These are phyloP conservation scores for Cryptosporidium viatorum DNA, from an alignment of 169 alveolate genomes.

Conservation along the genomic window DNA sequence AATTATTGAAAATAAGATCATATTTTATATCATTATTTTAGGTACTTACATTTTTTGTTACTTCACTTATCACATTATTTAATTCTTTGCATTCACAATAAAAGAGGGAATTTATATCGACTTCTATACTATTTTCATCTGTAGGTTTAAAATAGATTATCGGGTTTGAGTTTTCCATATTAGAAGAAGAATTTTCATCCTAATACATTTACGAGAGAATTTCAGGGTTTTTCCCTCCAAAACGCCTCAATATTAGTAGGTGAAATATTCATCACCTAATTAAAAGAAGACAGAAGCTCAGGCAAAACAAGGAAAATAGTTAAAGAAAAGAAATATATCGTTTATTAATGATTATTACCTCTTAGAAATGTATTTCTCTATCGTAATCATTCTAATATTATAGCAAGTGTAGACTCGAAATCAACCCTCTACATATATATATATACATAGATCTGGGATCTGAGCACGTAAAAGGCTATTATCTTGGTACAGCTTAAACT, in stretches of 20 bases:
- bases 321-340: not conserved
- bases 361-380: not conserved
- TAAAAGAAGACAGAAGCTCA: not conserved
- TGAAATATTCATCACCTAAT: not conserved
- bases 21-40: too few species aligned
- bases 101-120: slow-evolving; percentile 4
- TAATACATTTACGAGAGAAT: not conserved
- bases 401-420: slow-evolving; percentile 8
- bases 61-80: not conserved
- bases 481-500: not conserved
- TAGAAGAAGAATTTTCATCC: not conserved
- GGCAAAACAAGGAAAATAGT: not conserved
- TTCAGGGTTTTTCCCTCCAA: slow-evolving; percentile 31
- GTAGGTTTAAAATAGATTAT: slow-evolving; percentile 24
- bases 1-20: not conserved
- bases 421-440: not conserved
- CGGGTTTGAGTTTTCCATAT: slow-evolving; percentile 66
- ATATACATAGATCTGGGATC: not conserved
- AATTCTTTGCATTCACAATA: not conserved
- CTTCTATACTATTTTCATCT: not conserved
- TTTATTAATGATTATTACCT: slow-evolving; percentile 8
- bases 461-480: not conserved
- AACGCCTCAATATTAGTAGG: not conserved
- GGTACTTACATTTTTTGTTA: slow-evolving; percentile 28
- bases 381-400: slow-evolving; percentile 11